Conservation (phyloP, 163 green algal species). For the Coccomyxa subellipsoidea region DNA sequence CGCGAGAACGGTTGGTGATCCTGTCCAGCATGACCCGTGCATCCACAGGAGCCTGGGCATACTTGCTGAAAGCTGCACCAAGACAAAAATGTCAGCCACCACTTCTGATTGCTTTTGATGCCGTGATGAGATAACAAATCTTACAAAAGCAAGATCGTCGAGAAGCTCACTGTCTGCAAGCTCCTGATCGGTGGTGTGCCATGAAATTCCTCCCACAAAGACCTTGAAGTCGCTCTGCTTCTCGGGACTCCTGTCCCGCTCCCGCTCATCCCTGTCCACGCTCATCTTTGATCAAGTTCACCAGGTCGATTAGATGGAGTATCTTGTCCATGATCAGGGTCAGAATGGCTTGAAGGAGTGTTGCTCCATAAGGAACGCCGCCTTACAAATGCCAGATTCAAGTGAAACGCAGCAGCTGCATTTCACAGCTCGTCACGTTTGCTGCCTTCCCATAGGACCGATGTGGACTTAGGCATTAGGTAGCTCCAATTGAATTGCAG, state of each 20-base stretch:
- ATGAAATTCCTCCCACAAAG: constrained; percentile 82
- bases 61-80: constrained; percentile 55
- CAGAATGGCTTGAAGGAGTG: no score
- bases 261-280: neutral
- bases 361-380: no score
- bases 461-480: no score
- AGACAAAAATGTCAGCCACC: neutral
- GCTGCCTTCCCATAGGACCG: no score
- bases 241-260: neutral
- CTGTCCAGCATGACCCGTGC: constrained; percentile 69
- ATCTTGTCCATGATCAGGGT: no score
- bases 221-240: constrained; percentile 50
- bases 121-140: neutral
- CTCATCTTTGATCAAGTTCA: no score
- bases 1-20: constrained; percentile 59
- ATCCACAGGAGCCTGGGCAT: constrained; percentile 26
- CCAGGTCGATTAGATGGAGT: no score
- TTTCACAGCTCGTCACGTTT: no score
- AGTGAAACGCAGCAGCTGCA: no score
- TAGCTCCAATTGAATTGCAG: no score
- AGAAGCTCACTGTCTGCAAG: constrained; percentile 59
- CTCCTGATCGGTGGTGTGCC: constrained; percentile 65
- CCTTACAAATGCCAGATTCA: no score
- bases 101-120: neutral
- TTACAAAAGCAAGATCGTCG: no score